Percentiles rank a stretch among this genome's conserved stretches.
These are phyloP conservation scores for Rhodotorula kratochvilovae DNA, from an alignment of 768 basidiomycete genomes.

Conservation along the genomic window DNA sequence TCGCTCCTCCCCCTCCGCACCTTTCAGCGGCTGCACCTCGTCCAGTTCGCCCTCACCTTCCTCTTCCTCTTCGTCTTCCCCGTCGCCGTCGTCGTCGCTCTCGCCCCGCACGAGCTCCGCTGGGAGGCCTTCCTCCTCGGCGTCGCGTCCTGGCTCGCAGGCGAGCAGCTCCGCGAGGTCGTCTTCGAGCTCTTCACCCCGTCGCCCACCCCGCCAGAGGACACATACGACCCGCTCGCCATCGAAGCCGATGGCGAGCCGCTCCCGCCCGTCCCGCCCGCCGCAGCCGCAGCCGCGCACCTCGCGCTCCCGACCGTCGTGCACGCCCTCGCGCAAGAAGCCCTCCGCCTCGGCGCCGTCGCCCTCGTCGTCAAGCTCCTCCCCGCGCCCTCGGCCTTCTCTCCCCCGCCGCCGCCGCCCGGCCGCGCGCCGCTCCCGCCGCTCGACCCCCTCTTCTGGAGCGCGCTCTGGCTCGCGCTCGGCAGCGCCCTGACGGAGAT, in stretches of 20 bases:
- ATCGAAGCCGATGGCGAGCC: background rate
- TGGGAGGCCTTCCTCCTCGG: conserved; percentile 32
- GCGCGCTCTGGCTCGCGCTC: conserved; percentile 39
- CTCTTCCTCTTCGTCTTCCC: conserved; percentile 34
- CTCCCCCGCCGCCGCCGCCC: background rate
- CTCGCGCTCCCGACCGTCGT: conserved; percentile 34
- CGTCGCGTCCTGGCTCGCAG: conserved; percentile 33
- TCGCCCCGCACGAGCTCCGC: conserved; percentile 26
- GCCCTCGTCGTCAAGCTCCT: conserved; percentile 33
- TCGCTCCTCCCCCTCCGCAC: conserved; percentile 23
- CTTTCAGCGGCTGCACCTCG: conserved; percentile 32
- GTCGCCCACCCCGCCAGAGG: background rate
- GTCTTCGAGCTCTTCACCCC: conserved; percentile 33
- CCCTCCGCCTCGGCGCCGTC: conserved; percentile 38
- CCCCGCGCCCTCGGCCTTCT: background rate
- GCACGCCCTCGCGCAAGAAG: conserved; percentile 37
- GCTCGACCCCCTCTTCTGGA: conserved; percentile 41
- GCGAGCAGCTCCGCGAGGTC: conserved; percentile 32
- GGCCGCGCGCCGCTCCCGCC: conserved; percentile 23
- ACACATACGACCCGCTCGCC: background rate
- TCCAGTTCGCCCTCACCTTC: conserved; percentile 34
- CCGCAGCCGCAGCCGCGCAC: background rate
- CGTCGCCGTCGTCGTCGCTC: conserved; percentile 13
- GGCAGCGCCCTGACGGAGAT: conserved; percentile 39
- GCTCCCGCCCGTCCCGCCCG: background rate